phyloP scores from a whole-genome alignment of 345 rosid genomes.

The Eucalyptus polybractea region DNA sequence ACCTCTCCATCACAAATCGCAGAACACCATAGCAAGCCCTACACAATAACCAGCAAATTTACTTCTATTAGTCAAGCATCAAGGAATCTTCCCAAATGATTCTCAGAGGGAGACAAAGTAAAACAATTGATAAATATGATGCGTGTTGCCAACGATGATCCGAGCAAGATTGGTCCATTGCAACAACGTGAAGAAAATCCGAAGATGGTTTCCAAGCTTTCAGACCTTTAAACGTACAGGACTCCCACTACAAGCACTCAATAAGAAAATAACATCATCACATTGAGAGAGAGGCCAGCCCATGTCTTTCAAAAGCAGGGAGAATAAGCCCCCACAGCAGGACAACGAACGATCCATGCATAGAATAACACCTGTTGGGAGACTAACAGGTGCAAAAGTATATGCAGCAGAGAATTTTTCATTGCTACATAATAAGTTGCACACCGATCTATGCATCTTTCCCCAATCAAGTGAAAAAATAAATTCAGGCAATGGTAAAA shows the following conservation, averaged over 20 bases:
- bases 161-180: background rate
- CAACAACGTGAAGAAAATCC: background rate
- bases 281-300: background rate
- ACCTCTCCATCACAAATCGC: constrained; percentile 31
- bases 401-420: too few relatives aligned
- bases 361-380: too few relatives aligned
- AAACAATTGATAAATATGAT: background rate
- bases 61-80: background rate
- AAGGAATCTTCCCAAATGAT: background rate
- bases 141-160: background rate
- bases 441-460: fast-evolving
- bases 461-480: too few relatives aligned
- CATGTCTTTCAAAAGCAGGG: too few relatives aligned
- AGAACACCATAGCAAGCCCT: constrained; percentile 38
- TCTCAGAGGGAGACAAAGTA: background rate
- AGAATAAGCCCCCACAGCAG: too few relatives aligned
- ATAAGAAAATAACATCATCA: background rate
- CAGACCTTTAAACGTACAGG: background rate
- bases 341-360: background rate
- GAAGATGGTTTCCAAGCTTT: background rate
- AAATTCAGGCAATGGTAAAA: too few relatives aligned
- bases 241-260: background rate
- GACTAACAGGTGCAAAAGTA: too few relatives aligned
- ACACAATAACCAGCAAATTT: background rate
- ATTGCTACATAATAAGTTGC: too few relatives aligned